Percentiles rank a stretch among this genome's conserved stretches.
Evolutionary conservation across 345 rosid genomes (phyloP).

Genomic region (Balakata baccata): DNA sequence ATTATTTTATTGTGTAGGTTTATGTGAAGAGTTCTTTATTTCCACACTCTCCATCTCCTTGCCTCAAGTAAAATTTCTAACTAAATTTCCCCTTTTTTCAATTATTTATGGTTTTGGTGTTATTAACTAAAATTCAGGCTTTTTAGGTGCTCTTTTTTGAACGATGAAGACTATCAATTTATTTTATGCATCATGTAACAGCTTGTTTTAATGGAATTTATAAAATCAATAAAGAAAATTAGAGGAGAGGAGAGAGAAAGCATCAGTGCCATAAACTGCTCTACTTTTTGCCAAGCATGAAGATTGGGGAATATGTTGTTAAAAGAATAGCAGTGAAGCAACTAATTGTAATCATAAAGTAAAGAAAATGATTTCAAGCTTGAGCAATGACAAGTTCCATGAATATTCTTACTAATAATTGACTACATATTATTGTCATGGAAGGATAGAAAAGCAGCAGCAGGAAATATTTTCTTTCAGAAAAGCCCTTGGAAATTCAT

Average conservation of each 20-base stretch:
- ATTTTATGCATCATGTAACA: background rate
- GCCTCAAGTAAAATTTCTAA: slow-evolving; percentile 57
- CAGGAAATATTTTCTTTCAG: no score
- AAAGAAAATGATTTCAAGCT: no score
- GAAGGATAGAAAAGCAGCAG: no score
- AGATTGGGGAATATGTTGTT: background rate
- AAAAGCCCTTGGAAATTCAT: no score
- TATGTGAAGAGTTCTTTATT: slow-evolving; percentile 68
- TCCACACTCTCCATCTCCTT: slow-evolving; percentile 81
- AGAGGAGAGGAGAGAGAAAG: background rate
- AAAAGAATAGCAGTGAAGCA: background rate
- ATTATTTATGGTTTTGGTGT: background rate
- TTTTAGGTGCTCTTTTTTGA: background rate
- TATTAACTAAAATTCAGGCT: background rate
- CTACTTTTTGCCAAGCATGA: background rate
- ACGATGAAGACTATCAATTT: background rate
- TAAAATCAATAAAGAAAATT: background rate
- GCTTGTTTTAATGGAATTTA: background rate
- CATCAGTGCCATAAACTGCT: background rate
- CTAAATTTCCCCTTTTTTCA: background rate
- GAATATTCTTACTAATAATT: no score
- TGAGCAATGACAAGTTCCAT: no score
- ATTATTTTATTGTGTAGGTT: slow-evolving; percentile 40
- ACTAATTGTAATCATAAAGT: no score
- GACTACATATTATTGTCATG: no score